Conservation (phyloP, 257 asterid genomes). For the Fraxinus excelsior region DNA sequence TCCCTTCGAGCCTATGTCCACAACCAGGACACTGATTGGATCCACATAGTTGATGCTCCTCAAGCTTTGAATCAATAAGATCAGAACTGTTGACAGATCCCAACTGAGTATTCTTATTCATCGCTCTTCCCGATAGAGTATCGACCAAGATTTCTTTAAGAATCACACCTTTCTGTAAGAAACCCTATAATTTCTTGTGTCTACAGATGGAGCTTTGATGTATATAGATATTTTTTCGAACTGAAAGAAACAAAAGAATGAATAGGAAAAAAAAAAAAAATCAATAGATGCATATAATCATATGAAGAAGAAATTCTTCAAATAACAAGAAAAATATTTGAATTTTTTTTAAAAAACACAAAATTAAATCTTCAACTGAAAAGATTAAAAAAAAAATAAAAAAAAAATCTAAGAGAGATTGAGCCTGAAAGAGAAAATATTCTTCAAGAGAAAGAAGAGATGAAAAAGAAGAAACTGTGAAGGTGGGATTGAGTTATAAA, state of each 20-base stretch:
- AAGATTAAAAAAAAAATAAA: neutral
- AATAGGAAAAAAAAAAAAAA: neutral
- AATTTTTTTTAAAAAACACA: neutral
- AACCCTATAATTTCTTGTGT: neutral
- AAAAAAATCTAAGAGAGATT: neutral
- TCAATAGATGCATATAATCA: slow-evolving; percentile 1
- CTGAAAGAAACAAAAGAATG: neutral
- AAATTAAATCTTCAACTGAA: neutral
- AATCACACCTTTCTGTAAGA: neutral
- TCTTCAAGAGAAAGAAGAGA: slow-evolving; percentile 12
- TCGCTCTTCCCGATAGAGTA: slow-evolving; percentile 8
- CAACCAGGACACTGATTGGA: slow-evolving; percentile 97
- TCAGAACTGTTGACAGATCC: slow-evolving; percentile 77
- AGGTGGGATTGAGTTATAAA: slow-evolving; percentile 44
- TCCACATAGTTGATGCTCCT: slow-evolving; percentile 94
- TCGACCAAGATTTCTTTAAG: neutral
- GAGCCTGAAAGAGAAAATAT: slow-evolving; percentile 10
- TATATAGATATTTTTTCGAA: neutral
- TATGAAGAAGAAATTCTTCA: slow-evolving; percentile 14
- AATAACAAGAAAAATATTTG: too few relatives aligned
- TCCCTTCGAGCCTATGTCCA: slow-evolving; percentile 92
- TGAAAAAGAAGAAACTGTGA: slow-evolving; percentile 25
- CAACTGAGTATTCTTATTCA: slow-evolving; percentile 64
- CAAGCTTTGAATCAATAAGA: slow-evolving; percentile 96
- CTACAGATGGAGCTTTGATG: neutral